Percentiles rank a stretch among this genome's conserved stretches.
These are phyloP conservation scores for Botrytis galanthina DNA, from an alignment of 2,329 filamentous ascomycete genomes.

Conservation along the genomic window DNA sequence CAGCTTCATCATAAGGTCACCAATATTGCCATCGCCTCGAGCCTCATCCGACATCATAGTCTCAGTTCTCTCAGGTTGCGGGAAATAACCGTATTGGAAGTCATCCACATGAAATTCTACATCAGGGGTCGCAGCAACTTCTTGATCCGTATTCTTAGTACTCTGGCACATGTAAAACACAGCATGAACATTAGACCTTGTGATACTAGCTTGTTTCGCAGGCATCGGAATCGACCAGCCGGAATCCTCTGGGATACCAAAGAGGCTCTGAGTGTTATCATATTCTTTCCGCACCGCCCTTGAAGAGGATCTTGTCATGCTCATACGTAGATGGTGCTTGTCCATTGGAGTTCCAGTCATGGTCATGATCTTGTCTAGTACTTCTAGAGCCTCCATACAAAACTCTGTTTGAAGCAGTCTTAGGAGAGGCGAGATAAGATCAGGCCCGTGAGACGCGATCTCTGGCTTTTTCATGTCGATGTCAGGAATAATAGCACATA, in stretches of 20 bases:
- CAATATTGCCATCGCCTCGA: conserved; percentile 69
- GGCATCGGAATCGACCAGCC: conserved; percentile 96
- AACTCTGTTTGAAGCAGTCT: conserved; percentile 89
- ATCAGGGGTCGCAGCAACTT: conserved; percentile 72
- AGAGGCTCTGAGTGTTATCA: conserved; percentile 87
- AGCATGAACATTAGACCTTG: conserved; percentile 88
- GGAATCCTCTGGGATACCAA: conserved; percentile 92
- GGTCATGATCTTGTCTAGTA: conserved; percentile 92
- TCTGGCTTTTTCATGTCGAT: conserved; percentile 92
- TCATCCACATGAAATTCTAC: conserved; percentile 91
- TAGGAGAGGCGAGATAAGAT: conserved; percentile 89
- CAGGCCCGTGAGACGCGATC: conserved; percentile 85
- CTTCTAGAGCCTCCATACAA: conserved; percentile 86
- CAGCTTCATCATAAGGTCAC: conserved; percentile 77
- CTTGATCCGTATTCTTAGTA: conserved; percentile 54
- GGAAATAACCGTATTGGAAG: conserved; percentile 64
- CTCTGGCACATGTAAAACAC: conserved; percentile 92
- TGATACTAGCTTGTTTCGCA: conserved; percentile 81
- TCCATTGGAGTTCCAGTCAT: conserved; percentile 92
- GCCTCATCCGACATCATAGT: conserved; percentile 83
- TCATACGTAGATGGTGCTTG: conserved; percentile 94
- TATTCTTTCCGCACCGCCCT: conserved; percentile 89
- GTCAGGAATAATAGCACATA: conserved; percentile 80
- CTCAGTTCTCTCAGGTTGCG: conserved; percentile 63
- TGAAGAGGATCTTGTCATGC: conserved; percentile 88